Percentiles rank a stretch among this genome's conserved stretches.
Conservation (phyloP, 139 green algal species). For the Yamagishiella unicocca region DNA sequence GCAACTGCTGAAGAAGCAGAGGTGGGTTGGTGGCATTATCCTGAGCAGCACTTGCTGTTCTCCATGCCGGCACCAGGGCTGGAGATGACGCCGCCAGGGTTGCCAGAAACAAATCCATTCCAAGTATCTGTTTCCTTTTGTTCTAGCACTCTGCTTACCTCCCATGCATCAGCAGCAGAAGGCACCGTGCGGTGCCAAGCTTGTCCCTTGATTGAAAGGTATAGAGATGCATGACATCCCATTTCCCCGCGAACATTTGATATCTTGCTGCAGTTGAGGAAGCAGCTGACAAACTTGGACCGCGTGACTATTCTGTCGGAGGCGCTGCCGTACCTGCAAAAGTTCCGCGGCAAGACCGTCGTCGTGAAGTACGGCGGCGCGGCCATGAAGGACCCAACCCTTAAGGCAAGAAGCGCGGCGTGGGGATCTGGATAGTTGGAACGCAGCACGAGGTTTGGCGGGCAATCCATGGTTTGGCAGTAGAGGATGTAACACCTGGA, state of each 20-base stretch:
- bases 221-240: neutral
- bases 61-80: too few relatives aligned
- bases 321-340: slow-evolving; percentile 97
- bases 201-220: too few relatives aligned
- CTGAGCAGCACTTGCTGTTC: slow-evolving; percentile 20
- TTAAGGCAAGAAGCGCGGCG: slow-evolving; percentile 82
- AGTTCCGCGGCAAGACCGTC: slow-evolving; percentile 93
- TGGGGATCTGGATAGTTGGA: too few relatives aligned
- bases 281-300: slow-evolving; percentile 73
- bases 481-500: too few relatives aligned
- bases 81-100: too few relatives aligned
- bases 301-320: slow-evolving; percentile 93
- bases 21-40: neutral
- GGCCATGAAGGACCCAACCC: slow-evolving; percentile 96
- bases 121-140: too few relatives aligned
- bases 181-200: too few relatives aligned
- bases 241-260: neutral
- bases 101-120: too few relatives aligned
- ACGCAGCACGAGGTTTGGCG: too few relatives aligned
- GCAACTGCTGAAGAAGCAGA: slow-evolving; percentile 38
- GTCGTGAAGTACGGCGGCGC: slow-evolving; percentile 99
- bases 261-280: slow-evolving; percentile 13
- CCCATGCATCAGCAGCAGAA: too few relatives aligned
- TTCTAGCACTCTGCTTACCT: too few relatives aligned
- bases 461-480: too few relatives aligned